Conservation (phyloP, 768 basidiomycete species). For the Cyathus striatus region DNA sequence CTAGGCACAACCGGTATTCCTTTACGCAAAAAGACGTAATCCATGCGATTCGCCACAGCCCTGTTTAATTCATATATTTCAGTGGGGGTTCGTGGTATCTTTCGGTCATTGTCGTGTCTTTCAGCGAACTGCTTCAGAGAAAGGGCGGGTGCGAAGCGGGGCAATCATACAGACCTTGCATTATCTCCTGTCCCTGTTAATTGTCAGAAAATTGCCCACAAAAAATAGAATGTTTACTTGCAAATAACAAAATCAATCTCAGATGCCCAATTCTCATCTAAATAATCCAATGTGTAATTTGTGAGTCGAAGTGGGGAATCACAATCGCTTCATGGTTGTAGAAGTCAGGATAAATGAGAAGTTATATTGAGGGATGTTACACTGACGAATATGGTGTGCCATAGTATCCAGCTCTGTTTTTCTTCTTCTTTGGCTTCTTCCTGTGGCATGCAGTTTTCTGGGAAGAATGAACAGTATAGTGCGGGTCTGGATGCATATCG, state of each 20-base stretch:
- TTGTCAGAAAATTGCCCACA: slow-evolving; percentile 3
- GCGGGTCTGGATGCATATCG: slow-evolving; percentile 79
- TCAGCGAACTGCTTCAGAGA: slow-evolving; percentile 6
- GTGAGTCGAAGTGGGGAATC: slow-evolving; percentile 79
- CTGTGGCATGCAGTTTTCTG: slow-evolving; percentile 67
- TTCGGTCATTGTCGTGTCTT: slow-evolving; percentile 85
- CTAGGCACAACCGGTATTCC: slow-evolving; percentile 80
- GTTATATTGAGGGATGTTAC: slow-evolving; percentile 3
- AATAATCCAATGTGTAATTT: slow-evolving; percentile 76
- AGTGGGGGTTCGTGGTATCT: slow-evolving; percentile 70
- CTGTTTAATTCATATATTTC: slow-evolving; percentile 80
- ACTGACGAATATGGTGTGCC: slow-evolving; percentile 67
- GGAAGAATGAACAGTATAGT: slow-evolving; percentile 49
- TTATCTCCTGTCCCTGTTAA: slow-evolving; percentile 71
- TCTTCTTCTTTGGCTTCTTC: slow-evolving; percentile 51
- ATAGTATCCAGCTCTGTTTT: slow-evolving; percentile 50
- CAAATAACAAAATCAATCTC: slow-evolving; percentile 91
- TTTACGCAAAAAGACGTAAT: slow-evolving; percentile 58
- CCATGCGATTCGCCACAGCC: slow-evolving; percentile 63
- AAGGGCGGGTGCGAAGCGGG: background rate
- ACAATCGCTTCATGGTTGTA: slow-evolving; percentile 75
- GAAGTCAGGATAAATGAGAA: background rate
- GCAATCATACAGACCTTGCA: slow-evolving; percentile 42
- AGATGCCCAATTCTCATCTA: slow-evolving; percentile 74
- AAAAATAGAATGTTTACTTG: slow-evolving; percentile 18